Evolutionary conservation across 768 basidiomycete species (phyloP).

Genomic region (Sporobolomyces pararoseus): DNA sequence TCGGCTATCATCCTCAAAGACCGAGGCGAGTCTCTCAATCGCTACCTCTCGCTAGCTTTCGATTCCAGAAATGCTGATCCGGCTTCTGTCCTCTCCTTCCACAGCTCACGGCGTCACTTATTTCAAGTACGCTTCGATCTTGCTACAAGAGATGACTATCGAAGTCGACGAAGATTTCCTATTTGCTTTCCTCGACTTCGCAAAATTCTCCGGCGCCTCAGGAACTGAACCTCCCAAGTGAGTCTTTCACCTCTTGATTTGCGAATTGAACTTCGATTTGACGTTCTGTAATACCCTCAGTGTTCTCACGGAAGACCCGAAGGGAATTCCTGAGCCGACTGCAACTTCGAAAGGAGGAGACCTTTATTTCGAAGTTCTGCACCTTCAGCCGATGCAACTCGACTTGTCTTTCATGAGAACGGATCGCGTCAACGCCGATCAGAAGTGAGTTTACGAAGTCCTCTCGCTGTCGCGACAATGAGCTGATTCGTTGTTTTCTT

Average conservation of each 20-base stretch:
- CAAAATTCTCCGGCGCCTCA: conserved; percentile 81
- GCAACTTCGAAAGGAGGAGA: conserved; percentile 56
- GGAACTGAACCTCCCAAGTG: conserved; percentile 64
- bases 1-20: conserved; percentile 89
- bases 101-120: conserved; percentile 98
- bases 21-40: conserved; percentile 61
- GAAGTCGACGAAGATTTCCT: conserved; percentile 97
- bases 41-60: fast-evolving
- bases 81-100: background rate
- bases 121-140: conserved; percentile 90
- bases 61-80: background rate
- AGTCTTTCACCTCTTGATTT: background rate
- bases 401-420: conserved; percentile 96
- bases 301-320: conserved; percentile 56
- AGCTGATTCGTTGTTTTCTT: background rate
- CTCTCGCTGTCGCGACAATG: no score
- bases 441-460: conserved; percentile 78
- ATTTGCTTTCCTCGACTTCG: conserved; percentile 84
- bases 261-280: background rate
- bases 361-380: conserved; percentile 90
- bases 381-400: conserved; percentile 87
- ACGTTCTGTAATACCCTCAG: background rate
- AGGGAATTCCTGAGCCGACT: conserved; percentile 57
- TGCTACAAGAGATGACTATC: conserved; percentile 88
- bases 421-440: conserved; percentile 84